Evolutionary conservation across 73 alveolate species (phyloP).

Genomic region (Symbiodinium natans): DNA sequence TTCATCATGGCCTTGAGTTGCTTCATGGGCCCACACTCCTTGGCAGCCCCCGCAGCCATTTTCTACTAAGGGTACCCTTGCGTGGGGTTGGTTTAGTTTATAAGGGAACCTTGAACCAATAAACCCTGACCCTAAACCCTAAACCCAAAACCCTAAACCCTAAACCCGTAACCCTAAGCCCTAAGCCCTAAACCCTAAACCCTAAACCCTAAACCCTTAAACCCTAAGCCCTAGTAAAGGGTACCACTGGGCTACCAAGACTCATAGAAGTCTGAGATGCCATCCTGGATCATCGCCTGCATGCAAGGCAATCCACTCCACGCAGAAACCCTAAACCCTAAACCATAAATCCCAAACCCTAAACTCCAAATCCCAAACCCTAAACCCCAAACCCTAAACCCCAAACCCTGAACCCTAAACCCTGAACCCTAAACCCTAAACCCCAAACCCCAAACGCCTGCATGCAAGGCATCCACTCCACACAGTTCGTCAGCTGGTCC

Average conservation of each 20-base stretch:
- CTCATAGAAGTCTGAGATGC: slow-evolving; percentile 88
- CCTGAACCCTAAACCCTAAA: too few species aligned
- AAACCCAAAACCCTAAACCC: too few species aligned
- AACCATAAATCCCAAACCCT: too few species aligned
- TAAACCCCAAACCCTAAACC: too few species aligned
- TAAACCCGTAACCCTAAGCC: not conserved
- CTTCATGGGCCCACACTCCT: slow-evolving; percentile 89
- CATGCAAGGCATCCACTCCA: slow-evolving; percentile 63
- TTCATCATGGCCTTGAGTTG: slow-evolving; percentile 91
- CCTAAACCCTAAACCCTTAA: too few species aligned
- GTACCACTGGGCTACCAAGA: not conserved
- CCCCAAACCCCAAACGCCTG: not conserved
- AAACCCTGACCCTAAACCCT: not conserved
- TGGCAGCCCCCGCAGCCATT: not conserved
- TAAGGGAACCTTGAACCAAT: too few species aligned
- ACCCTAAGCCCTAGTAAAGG: not conserved
- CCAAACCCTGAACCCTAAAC: too few species aligned
- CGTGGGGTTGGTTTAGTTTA: not conserved
- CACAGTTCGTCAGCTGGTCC: slow-evolving; percentile 88
- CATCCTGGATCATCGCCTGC: slow-evolving; percentile 53
- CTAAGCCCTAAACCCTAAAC: not conserved
- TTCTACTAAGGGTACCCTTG: not conserved
- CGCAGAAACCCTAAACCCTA: too few species aligned
- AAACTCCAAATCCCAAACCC: too few species aligned
- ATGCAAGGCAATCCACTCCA: slow-evolving; percentile 35